Evolutionary conservation across 768 basidiomycete species (phyloP).

Genomic region (Aureoboletus auriporus): DNA sequence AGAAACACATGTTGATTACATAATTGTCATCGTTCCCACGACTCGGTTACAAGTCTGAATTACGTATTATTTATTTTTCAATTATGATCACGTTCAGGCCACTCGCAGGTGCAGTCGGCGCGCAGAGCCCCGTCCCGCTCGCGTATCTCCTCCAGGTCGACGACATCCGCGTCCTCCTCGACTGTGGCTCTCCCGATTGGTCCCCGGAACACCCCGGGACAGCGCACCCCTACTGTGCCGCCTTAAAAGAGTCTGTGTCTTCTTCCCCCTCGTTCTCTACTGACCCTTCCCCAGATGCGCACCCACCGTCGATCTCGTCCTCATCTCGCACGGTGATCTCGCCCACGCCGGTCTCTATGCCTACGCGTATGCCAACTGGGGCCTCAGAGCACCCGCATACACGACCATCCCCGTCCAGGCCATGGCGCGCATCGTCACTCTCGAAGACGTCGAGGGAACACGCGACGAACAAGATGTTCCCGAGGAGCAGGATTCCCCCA

Average conservation of each 20-base stretch:
- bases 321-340: conserved; percentile 92
- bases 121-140: conserved; percentile 58
- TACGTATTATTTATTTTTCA: conserved; percentile 1
- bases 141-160: conserved; percentile 91
- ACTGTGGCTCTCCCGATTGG: conserved; percentile 93
- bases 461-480: conserved; percentile 68
- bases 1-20: conserved; percentile 32
- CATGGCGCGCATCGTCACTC: conserved; percentile 88
- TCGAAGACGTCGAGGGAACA: conserved; percentile 83
- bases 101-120: conserved; percentile 78
- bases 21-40: conserved; percentile 28
- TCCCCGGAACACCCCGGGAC: conserved; percentile 47
- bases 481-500: conserved; percentile 26
- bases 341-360: conserved; percentile 89
- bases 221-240: conserved; percentile 52
- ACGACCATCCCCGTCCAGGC: conserved; percentile 94
- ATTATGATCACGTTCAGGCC: conserved; percentile 94
- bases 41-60: conserved; percentile 6
- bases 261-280: background rate
- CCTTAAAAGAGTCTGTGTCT: conserved; percentile 59
- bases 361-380: conserved; percentile 86
- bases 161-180: conserved; percentile 88
- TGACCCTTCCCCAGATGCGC: conserved; percentile 50
- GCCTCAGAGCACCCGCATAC: conserved; percentile 86
- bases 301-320: conserved; percentile 81